Percentiles rank a stretch among this genome's conserved stretches.
Conservation (phyloP, 129 eudicot species). For the Flaveria ramosissima region DNA sequence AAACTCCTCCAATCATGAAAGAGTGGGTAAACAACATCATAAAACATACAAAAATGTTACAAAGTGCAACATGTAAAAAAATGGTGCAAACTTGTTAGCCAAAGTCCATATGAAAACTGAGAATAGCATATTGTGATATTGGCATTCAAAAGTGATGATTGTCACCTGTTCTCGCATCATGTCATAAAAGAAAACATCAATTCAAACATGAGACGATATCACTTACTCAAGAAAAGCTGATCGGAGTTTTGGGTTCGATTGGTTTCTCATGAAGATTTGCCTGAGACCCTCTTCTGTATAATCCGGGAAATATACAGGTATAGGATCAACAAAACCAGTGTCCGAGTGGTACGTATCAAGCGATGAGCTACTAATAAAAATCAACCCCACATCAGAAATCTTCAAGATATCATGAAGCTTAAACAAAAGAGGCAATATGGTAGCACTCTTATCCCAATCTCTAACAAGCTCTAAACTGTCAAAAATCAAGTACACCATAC, state of each 20-base stretch:
- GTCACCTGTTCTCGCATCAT: not conserved
- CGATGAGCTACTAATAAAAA: slow-evolving; percentile 72
- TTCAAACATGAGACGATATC: slow-evolving; percentile 5
- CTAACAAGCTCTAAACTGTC: slow-evolving; percentile 76
- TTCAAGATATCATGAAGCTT: slow-evolving; percentile 66
- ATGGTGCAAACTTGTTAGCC: not conserved
- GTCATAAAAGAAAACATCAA: not conserved
- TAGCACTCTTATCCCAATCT: slow-evolving; percentile 83
- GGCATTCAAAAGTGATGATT: no score
- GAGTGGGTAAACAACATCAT: no score
- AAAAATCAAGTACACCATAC: slow-evolving; percentile 71
- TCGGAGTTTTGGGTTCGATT: slow-evolving; percentile 56
- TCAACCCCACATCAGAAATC: slow-evolving; percentile 72
- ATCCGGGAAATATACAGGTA: slow-evolving; percentile 78
- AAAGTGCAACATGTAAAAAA: not conserved
- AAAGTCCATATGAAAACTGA: not conserved
- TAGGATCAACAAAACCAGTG: slow-evolving; percentile 72
- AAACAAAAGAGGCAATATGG: slow-evolving; percentile 70
- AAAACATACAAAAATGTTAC: not conserved
- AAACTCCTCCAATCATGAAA: not conserved
- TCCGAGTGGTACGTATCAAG: slow-evolving; percentile 77
- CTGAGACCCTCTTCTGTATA: slow-evolving; percentile 77
- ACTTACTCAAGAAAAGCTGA: slow-evolving; percentile 92
- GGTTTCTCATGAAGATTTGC: slow-evolving; percentile 67
- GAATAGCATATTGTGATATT: not conserved